Evolutionary conservation across 2,329 filamentous ascomycete species (phyloP).

Genomic region (Fusarium nanum): DNA sequence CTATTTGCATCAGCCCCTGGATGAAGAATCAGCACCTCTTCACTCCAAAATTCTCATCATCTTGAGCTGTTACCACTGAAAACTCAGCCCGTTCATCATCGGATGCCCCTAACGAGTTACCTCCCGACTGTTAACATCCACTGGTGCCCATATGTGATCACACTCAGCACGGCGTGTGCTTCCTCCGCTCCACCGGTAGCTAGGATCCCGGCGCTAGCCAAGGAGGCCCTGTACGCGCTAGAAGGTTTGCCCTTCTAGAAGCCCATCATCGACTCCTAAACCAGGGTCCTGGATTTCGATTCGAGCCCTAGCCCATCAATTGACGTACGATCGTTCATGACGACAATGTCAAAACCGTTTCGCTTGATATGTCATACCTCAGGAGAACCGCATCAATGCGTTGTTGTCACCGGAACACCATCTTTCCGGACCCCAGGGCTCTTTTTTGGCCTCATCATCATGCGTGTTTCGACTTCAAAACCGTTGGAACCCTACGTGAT

Average conservation of each 20-base stretch:
- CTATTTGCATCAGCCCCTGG: constrained; percentile 18
- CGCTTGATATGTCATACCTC: constrained; percentile 31
- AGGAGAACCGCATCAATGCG: constrained; percentile 29
- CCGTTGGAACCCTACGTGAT: constrained; percentile 34
- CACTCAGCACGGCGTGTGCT: constrained; percentile 30
- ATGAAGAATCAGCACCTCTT: constrained; percentile 3
- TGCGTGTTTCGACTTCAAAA: constrained; percentile 39
- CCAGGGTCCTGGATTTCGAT: constrained; percentile 43
- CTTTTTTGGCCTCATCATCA: constrained; percentile 32
- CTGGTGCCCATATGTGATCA: constrained; percentile 39
- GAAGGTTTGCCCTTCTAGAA: constrained; percentile 48
- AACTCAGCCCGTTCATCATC: constrained; percentile 37
- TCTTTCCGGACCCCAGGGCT: constrained; percentile 15
- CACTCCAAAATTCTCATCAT: constrained; percentile 20
- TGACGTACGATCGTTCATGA: constrained; percentile 35
- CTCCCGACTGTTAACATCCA: constrained; percentile 32
- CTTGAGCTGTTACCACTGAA: constrained; percentile 31
- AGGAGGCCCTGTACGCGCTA: constrained; percentile 42
- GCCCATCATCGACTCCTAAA: constrained; percentile 40
- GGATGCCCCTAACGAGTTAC: constrained; percentile 35
- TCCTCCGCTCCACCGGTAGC: constrained; percentile 37
- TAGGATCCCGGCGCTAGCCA: constrained; percentile 36
- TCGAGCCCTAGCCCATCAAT: constrained; percentile 19
- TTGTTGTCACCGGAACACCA: constrained; percentile 29
- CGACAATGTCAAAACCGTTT: constrained; percentile 30